A percentile compares a stretch with the other conserved stretches of the same genome.
Evolutionary conservation across 2,329 filamentous ascomycete genomes (phyloP).

Genomic region (Ceratocystis lukuohia): DNA sequence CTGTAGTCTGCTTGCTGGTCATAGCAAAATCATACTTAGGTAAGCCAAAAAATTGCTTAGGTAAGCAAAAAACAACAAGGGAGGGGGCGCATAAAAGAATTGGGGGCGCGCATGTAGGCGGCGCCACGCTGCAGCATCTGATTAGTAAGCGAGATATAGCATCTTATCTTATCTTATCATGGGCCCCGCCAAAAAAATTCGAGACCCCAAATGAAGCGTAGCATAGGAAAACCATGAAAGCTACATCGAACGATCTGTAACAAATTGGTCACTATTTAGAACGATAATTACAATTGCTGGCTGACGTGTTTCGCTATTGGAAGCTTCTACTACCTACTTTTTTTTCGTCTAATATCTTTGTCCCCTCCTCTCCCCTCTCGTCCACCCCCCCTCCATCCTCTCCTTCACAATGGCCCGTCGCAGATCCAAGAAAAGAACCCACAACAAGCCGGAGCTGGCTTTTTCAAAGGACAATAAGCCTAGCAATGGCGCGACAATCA

Average conservation of each 20-base stretch:
- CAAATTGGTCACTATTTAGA: background rate
- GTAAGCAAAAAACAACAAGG: no score
- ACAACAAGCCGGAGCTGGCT: conserved; percentile 52
- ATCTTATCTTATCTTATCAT: conserved; percentile 19
- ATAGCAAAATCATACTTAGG: no score
- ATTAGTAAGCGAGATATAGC: background rate
- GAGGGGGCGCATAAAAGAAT: no score
- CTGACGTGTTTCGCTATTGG: background rate
- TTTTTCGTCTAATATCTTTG: background rate
- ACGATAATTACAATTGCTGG: background rate
- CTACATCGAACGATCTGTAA: background rate
- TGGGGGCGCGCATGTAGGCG: no score
- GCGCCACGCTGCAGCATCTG: no score
- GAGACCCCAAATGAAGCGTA: conserved; percentile 4
- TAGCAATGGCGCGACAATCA: conserved; percentile 48
- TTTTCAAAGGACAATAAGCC: conserved; percentile 39
- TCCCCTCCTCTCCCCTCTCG: background rate
- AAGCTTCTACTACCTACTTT: background rate
- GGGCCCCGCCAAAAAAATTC: conserved; percentile 19
- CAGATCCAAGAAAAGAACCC: conserved; percentile 80
- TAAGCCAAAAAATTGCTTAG: no score
- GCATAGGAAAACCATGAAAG: background rate
- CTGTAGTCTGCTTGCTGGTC: no score
- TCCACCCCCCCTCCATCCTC: background rate
- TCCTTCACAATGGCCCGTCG: conserved; percentile 55